Percentiles rank a stretch among this genome's conserved stretches.
Evolutionary conservation across 163 green algal species (phyloP).

Genomic region (Volvox carteri): DNA sequence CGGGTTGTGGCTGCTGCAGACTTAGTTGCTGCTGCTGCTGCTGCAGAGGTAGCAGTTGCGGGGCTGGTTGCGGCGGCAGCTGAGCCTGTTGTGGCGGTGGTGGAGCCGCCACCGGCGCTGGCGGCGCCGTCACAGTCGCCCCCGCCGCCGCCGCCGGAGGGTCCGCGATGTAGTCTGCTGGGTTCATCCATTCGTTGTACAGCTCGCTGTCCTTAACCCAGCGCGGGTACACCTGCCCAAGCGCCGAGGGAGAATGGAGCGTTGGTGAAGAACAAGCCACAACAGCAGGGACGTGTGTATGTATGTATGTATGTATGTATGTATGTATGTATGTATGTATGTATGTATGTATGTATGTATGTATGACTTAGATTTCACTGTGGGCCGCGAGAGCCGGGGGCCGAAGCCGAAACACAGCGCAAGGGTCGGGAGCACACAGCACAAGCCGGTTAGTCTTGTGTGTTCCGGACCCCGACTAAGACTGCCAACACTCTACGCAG

Average conservation of each 20-base stretch:
- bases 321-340: background rate
- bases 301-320: background rate
- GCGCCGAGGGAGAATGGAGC: background rate
- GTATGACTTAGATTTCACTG: no score
- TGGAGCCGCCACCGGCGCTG: background rate
- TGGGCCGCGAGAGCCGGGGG: no score
- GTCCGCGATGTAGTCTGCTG: constrained; percentile 88
- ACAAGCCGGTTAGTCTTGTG: no score
- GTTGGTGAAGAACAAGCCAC: no score
- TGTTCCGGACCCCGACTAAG: no score
- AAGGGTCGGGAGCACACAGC: no score
- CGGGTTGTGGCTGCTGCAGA: background rate
- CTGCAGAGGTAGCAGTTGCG: background rate
- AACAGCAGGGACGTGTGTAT: no score
- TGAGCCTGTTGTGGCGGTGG: background rate
- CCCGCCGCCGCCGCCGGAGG: background rate
- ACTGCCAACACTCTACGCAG: no score
- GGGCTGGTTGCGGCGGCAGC: background rate
- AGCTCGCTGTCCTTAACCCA: constrained; percentile 89
- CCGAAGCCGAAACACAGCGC: no score
- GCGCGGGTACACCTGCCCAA: constrained; percentile 58
- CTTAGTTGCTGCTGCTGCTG: background rate
- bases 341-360: no score
- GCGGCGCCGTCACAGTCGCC: background rate
- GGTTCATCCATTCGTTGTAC: constrained; percentile 98